Evolutionary conservation across 176 grass and related monocot species (phyloP).

Genomic region (Oryza glumipatula): DNA sequence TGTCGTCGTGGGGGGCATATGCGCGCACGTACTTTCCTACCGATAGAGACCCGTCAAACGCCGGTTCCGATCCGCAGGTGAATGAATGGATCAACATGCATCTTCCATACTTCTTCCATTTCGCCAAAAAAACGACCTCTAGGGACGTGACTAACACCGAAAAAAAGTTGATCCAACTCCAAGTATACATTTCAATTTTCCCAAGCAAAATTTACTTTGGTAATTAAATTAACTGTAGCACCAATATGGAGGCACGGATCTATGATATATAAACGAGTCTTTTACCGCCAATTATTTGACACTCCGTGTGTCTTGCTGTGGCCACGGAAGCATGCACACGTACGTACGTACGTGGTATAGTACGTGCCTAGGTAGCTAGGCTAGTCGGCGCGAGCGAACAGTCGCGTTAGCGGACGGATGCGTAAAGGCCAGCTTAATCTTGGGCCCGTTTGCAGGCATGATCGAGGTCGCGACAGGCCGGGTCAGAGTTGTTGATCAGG

Average conservation of each 20-base stretch:
- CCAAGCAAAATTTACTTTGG: not conserved
- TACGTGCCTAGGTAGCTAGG: not conserved
- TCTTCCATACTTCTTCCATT: not conserved
- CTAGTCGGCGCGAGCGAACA: not conserved
- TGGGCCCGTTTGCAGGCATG: not conserved
- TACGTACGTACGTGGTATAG: not conserved
- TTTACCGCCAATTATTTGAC: not conserved
- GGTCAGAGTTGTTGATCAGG: not conserved
- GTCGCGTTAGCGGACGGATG: not conserved
- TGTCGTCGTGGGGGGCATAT: conserved; percentile 39
- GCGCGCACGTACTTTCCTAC: conserved; percentile 35
- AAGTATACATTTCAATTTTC: too few species aligned
- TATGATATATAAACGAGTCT: not conserved
- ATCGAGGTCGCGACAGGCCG: not conserved
- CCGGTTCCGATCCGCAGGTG: not conserved
- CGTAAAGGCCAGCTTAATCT: not conserved
- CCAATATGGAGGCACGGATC: not conserved
- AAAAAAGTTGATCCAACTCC: too few species aligned
- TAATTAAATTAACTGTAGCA: not conserved
- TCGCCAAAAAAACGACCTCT: not conserved
- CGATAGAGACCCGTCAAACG: conserved; percentile 43
- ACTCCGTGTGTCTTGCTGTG: not conserved
- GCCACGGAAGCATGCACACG: not conserved
- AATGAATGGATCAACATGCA: not conserved
- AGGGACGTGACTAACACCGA: too few species aligned